phyloP scores from a whole-genome alignment of 495 filamentous ascomycete species.

The Aspergillus hancockii region DNA sequence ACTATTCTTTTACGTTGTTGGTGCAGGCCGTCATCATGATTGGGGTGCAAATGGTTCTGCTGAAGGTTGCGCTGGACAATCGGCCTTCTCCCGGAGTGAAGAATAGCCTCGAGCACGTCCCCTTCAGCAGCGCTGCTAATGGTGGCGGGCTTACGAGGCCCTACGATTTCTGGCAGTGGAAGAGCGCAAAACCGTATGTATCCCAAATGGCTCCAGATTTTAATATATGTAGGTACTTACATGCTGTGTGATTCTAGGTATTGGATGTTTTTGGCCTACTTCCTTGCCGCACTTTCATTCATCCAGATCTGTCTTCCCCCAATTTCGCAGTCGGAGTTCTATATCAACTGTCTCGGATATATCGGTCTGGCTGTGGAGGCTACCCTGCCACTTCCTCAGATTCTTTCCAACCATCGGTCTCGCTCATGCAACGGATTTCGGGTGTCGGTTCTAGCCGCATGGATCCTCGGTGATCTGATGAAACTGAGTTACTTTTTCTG shows the following conservation, averaged over 20 bases:
- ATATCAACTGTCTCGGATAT: constrained; percentile 74
- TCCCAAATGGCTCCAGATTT: neutral
- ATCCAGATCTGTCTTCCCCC: constrained; percentile 74
- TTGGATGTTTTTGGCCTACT: constrained; percentile 80
- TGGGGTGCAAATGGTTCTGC: constrained; percentile 72
- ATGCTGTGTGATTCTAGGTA: constrained; percentile 55
- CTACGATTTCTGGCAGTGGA: constrained; percentile 96
- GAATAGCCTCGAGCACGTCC: constrained; percentile 51
- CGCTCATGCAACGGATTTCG: constrained; percentile 89
- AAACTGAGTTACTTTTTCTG: constrained; percentile 95
- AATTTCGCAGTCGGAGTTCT: constrained; percentile 59
- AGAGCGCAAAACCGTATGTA: constrained; percentile 70
- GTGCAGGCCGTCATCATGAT: constrained; percentile 88
- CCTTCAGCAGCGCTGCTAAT: constrained; percentile 37
- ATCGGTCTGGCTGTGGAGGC: constrained; percentile 89
- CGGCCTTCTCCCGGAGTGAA: constrained; percentile 66
- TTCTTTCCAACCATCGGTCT: constrained; percentile 74
- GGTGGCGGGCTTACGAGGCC: constrained; percentile 54
- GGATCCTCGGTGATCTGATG: constrained; percentile 90
- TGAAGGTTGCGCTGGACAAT: constrained; percentile 89
- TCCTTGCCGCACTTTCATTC: constrained; percentile 62
- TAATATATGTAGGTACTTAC: neutral
- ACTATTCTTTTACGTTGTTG: constrained; percentile 77
- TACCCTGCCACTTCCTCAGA: constrained; percentile 85
- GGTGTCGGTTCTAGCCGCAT: constrained; percentile 78